Evolutionary conservation across 1,139 yeast species (phyloP).

Genomic region (Blastobotrys serpentis): DNA sequence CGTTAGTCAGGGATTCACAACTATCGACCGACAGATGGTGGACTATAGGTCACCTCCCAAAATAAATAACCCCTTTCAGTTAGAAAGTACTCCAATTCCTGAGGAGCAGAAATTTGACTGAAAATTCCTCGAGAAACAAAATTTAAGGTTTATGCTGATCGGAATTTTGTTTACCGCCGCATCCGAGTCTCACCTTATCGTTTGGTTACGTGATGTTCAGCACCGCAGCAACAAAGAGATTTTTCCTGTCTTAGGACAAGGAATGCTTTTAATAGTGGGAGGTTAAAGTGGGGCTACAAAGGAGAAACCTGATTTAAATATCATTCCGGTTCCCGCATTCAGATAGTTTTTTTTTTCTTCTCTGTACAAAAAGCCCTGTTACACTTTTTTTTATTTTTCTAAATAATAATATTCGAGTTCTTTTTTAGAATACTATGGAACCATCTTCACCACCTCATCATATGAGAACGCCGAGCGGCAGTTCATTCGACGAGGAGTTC

Average conservation of each 20-base stretch:
- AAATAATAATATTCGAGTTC: not conserved
- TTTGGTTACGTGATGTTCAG: not conserved
- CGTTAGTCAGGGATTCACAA: not conserved
- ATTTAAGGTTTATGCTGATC: too few species aligned
- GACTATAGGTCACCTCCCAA: not conserved
- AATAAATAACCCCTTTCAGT: not conserved
- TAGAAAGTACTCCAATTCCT: too few species aligned
- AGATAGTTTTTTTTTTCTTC: too few species aligned
- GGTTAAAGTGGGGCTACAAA: not conserved
- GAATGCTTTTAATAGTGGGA: too few species aligned
- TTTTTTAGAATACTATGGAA: not conserved
- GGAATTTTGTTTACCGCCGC: too few species aligned
- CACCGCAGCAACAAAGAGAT: slow-evolving; percentile 2
- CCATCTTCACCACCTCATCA: slow-evolving; percentile 15
- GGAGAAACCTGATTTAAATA: not conserved
- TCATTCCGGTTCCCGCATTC: too few species aligned
- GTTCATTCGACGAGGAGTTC: slow-evolving; percentile 22
- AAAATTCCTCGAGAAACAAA: too few species aligned
- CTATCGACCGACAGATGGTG: not conserved
- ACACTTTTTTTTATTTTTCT: not conserved
- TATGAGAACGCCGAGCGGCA: slow-evolving; percentile 15
- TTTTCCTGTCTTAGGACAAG: not conserved
- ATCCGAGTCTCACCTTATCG: slow-evolving; percentile 5
- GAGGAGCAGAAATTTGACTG: too few species aligned
- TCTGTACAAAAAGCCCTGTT: not conserved